Evolutionary conservation across 345 rosid species (phyloP), one percentile per base, ranked within the genome.

Genomic region (Triadica sebifera): DNA sequence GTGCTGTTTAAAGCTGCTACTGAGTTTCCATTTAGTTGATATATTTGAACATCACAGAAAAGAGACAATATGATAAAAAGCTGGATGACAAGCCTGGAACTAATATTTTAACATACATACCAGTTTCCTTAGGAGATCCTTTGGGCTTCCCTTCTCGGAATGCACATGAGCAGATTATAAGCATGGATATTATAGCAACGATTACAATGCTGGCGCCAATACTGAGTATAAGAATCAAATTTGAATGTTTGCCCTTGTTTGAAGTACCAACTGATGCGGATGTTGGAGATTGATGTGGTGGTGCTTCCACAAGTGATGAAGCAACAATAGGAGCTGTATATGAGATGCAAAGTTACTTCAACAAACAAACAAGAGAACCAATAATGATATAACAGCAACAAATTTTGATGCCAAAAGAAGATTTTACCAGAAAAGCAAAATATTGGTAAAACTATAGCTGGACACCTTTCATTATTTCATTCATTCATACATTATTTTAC

Each of bases 241-340:
- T 84, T 41, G 93, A 85, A 72, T 82, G 93, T 79, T 81, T 89
- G 74, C 75, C 85, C 75, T 81, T 81, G 50, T 82, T 81, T 55
- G 94, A 83, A 55, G 87, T 37, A 70, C 77, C 72, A 16, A 51
- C 62, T 80, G 88, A 38, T 39, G 75, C 70, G 60, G 91, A 53
- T 63, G 80, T 79, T 65, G 89, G 80, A 72, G 89, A 81, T 70
- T 81, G 84, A 80, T 78, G 78, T 57, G 86, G 56, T 22, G 89
- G 89, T 78, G 88, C 85, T 74, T 80, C 82, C 20, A 17, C 64
- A 70, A 94, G 98, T 43, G 87, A 63, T 70, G 91, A 72, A 74
- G 88, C 85, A 63, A 75, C 82, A 67, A 29, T 20, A 51, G 99
- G 97, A 85, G 97, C 98, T 95, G 91, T 69, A 80, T 50, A 79